These are phyloP conservation scores for Chaetomiaceae sp. DNA, from an alignment of 2,329 filamentous ascomycete species.

Conservation along the genomic window DNA sequence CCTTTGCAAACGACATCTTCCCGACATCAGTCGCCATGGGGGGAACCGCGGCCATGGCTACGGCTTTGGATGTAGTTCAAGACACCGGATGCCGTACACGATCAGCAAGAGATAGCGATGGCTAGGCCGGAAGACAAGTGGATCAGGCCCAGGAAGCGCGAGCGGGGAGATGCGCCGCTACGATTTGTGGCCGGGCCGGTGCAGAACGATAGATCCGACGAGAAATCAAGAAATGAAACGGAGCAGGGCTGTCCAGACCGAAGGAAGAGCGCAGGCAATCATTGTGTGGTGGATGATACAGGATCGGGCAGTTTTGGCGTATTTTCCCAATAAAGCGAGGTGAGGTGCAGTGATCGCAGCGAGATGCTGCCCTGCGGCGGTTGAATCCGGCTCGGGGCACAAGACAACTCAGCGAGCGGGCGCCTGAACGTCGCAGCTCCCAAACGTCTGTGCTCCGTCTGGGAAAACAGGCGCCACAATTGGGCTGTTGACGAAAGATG, in stretches of 20 bases:
- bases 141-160: slow-evolving; percentile 27
- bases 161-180: slow-evolving; percentile 14
- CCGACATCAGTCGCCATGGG: slow-evolving; percentile 43
- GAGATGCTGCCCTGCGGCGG: background rate
- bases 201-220: slow-evolving; percentile 17
- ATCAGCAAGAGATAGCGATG: slow-evolving; percentile 4
- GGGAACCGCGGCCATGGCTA: slow-evolving; percentile 45
- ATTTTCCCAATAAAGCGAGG: background rate
- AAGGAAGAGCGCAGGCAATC: slow-evolving; percentile 49
- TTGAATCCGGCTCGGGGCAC: slow-evolving; percentile 6
- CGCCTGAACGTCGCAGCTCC: slow-evolving; percentile 14
- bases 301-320: slow-evolving; percentile 5
- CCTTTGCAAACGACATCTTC: slow-evolving; percentile 74
- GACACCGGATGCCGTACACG: slow-evolving; percentile 6
- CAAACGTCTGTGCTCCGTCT: slow-evolving; percentile 19
- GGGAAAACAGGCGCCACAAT: slow-evolving; percentile 18
- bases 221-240: slow-evolving; percentile 49
- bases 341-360: background rate
- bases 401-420: background rate
- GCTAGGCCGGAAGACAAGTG: background rate
- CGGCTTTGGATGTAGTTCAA: slow-evolving; percentile 22
- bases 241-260: slow-evolving; percentile 50
- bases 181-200: slow-evolving; percentile 8
- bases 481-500: slow-evolving; percentile 19
- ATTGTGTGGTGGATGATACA: slow-evolving; percentile 40